Evolutionary conservation across 257 asterid species (phyloP).

Genomic region (Solanum etuberosum): DNA sequence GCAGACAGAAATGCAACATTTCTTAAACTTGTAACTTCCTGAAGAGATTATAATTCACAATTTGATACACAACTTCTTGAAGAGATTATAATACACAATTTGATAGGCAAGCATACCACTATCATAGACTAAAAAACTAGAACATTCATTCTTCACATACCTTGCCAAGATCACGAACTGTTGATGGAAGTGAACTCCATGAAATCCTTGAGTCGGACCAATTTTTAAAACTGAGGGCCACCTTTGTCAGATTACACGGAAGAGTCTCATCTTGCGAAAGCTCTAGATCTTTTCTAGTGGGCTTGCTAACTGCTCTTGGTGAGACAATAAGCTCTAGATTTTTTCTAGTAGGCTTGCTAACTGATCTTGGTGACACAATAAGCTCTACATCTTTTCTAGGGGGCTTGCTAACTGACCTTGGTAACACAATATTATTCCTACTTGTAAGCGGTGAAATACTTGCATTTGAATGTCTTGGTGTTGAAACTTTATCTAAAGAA

Average conservation of each 20-base stretch:
- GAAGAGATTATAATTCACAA: slow-evolving; percentile 1
- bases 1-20: slow-evolving; percentile 48
- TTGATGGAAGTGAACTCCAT: slow-evolving; percentile 54
- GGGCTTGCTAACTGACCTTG: slow-evolving; percentile 28
- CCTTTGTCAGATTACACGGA: slow-evolving; percentile 37
- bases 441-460: slow-evolving; percentile 46
- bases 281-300: slow-evolving; percentile 25
- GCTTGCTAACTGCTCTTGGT: slow-evolving; percentile 37
- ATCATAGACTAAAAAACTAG: neutral
- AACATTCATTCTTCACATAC: slow-evolving; percentile 16
- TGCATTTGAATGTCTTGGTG: slow-evolving; percentile 16
- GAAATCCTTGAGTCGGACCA: slow-evolving; percentile 32
- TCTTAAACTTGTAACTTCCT: slow-evolving; percentile 50
- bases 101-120: neutral
- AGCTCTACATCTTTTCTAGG: slow-evolving; percentile 23
- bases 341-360: slow-evolving; percentile 25
- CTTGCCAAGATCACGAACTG: slow-evolving; percentile 57
- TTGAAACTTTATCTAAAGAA: slow-evolving; percentile 11
- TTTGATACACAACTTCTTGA: neutral
- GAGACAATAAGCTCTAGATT: slow-evolving; percentile 29
- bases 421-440: slow-evolving; percentile 47
- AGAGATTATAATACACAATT: neutral
- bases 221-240: slow-evolving; percentile 23
- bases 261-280: slow-evolving; percentile 18
- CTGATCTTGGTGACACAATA: slow-evolving; percentile 17